phyloP scores from a whole-genome alignment of 768 basidiomycete species.

The Coprinopsis strossmayeri region DNA sequence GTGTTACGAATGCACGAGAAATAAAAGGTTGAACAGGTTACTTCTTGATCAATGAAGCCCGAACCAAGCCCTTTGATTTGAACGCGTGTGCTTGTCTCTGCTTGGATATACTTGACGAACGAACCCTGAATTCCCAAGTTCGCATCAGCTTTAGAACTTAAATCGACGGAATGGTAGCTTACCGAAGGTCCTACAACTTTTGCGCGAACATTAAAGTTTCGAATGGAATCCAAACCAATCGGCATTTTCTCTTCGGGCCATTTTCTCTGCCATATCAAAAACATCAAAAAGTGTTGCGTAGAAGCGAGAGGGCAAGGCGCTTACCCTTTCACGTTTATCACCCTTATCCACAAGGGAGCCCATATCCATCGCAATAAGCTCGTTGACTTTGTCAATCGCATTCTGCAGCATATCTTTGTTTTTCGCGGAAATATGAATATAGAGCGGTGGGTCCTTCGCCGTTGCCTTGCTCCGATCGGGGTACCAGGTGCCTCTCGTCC shows the following conservation, averaged over 20 bases:
- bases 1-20: not conserved
- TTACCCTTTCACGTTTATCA: conserved; percentile 63
- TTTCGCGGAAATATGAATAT: conserved; percentile 85
- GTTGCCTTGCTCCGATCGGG: conserved; percentile 89
- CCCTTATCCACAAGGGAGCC: conserved; percentile 78
- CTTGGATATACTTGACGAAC: conserved; percentile 98
- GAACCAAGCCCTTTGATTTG: conserved; percentile 96
- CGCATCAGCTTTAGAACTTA: not conserved
- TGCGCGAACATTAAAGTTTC: conserved; percentile 96
- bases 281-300: not conserved
- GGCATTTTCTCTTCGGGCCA: conserved; percentile 97
- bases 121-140: conserved; percentile 52
- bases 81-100: conserved; percentile 91
- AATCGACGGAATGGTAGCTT: too few species aligned
- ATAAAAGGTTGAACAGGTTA: conserved; percentile 3
- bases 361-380: conserved; percentile 66
- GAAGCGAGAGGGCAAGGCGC: not conserved
- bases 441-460: conserved; percentile 88
- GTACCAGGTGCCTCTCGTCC: conserved; percentile 94
- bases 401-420: conserved; percentile 57
- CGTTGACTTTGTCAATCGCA: conserved; percentile 68
- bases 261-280: conserved; percentile 60
- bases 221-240: conserved; percentile 81
- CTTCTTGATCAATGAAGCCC: conserved; percentile 75
- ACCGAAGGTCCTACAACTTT: conserved; percentile 96